Percentiles rank a stretch among this genome's conserved stretches.
Conservation (phyloP, 768 basidiomycete species). For the Sarcodon sp. region DNA sequence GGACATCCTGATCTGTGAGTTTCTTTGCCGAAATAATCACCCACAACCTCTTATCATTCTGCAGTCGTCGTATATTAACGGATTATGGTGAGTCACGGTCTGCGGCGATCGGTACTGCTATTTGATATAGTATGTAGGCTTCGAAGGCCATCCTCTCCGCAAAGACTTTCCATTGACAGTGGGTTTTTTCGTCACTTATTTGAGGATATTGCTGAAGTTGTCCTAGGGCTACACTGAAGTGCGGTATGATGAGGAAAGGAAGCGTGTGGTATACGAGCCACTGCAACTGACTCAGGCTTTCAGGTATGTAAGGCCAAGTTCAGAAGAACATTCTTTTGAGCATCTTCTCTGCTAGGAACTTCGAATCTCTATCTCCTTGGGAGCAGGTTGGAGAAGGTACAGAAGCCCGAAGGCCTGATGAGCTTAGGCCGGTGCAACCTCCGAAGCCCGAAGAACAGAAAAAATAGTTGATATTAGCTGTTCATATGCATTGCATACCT, state of each 20-base stretch:
- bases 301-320: slow-evolving; percentile 39
- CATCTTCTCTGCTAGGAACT: slow-evolving; percentile 49
- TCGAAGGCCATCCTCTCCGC: slow-evolving; percentile 93
- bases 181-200: slow-evolving; percentile 14
- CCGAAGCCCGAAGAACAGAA: slow-evolving; percentile 70
- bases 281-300: slow-evolving; percentile 96
- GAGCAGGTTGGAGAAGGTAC: slow-evolving; percentile 77
- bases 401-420: slow-evolving; percentile 44
- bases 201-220: not conserved
- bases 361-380: slow-evolving; percentile 89
- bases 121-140: slow-evolving; percentile 35
- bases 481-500: not conserved
- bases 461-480: slow-evolving; percentile 33
- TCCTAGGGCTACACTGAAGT: slow-evolving; percentile 94
- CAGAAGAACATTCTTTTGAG: not conserved
- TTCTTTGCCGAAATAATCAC: slow-evolving; percentile 4
- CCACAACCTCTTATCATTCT: slow-evolving; percentile 6
- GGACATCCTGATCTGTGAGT: slow-evolving; percentile 93
- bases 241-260: slow-evolving; percentile 94
- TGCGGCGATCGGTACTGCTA: not conserved
- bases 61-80: slow-evolving; percentile 88
- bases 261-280: slow-evolving; percentile 96
- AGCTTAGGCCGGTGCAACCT: slow-evolving; percentile 64
- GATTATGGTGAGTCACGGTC: slow-evolving; percentile 65
- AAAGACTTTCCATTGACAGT: slow-evolving; percentile 98